A percentile compares a stretch with the other conserved stretches of the same genome.
These are phyloP conservation scores for Uronychia binucleata DNA, from an alignment of 73 alveolate species.

Conservation along the genomic window DNA sequence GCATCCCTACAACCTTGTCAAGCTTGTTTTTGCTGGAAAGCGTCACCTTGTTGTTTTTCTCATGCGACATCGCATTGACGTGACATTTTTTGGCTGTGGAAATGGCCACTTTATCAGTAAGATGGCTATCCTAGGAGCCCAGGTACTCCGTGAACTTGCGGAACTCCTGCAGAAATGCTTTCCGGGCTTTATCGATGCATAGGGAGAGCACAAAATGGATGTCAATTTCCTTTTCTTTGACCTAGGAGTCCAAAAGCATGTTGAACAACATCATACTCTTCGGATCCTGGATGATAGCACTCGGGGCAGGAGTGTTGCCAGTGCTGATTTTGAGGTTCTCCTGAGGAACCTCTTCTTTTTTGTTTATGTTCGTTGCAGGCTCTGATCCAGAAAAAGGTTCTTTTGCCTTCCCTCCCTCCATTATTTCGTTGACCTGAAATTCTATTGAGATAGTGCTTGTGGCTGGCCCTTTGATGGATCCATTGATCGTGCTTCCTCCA, in stretches of 20 bases:
- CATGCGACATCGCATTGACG: neutral
- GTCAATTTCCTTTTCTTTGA: neutral
- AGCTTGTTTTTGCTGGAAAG: neutral
- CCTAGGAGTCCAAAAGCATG: neutral
- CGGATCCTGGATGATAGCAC: neutral
- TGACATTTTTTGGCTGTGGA: neutral
- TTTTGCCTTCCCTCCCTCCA: no score
- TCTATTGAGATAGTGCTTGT: no score
- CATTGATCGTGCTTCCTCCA: neutral
- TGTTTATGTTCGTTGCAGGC: no score
- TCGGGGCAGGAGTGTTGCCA: no score
- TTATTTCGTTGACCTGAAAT: neutral
- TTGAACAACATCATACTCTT: neutral
- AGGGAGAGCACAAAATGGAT: neutral
- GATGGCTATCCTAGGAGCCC: neutral
- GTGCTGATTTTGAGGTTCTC: no score
- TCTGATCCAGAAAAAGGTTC: no score
- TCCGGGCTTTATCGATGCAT: neutral
- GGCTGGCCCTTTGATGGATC: no score
- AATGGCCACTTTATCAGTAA: neutral
- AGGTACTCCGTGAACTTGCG: neutral
- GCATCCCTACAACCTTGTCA: neutral
- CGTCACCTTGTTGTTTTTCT: neutral
- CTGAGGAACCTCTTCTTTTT: no score
- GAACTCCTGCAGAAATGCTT: neutral